Base-by-base conservation (phyloP, 441 rosid species). In the Oxalis stricta region DNA sequence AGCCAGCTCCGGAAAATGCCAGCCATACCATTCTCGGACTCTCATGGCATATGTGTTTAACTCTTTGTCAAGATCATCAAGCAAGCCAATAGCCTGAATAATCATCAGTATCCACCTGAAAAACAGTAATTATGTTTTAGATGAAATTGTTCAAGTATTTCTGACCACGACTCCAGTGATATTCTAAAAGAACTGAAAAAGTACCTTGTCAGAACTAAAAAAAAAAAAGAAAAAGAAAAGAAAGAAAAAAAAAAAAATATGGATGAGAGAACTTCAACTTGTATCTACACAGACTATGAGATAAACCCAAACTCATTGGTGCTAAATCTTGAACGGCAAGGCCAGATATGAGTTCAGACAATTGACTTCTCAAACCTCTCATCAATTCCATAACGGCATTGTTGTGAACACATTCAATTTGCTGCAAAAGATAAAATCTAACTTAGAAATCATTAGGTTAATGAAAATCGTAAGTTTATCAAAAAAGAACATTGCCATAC, bases 1-100 rank as follows among this genome's bases (percentile, higher is more conserved):
- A 2, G 84, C 85, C 44, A 89, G 96, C 75, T 89, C 98, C 0
- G 96, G 98, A 64, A 89, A 85, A 69, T 89, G 98, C 96, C 98
- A 89, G 32, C 98, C 98, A 18, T 85, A 85, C 98, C 98, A 89
- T 48, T 89, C 98, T 33, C 85, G 71, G 24, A 82, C 88, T 44
- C 96, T 78, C 98, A 84, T 87, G 0, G 94, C 92, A 35, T 85
- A 89, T 0, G 79, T 85, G 51, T 89, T 89, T 5, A 85, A 70
- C 70, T 85, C 94, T 64, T 85, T 83, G 65, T 89, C 94, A 33
- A 89, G 89, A 56, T 85, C 98, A 42, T 85, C 96, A 18, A 85
- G 85, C 34, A 85, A 58, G 7, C 98, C 94, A 37, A 85, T 89
- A 10, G 96, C 96, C 54, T 89, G 96, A 59, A 89, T 73, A 37